Evolutionary conservation across 192 early-diverging fungal genomes (phyloP).

Genomic region (Mortierella hygrophila): DNA sequence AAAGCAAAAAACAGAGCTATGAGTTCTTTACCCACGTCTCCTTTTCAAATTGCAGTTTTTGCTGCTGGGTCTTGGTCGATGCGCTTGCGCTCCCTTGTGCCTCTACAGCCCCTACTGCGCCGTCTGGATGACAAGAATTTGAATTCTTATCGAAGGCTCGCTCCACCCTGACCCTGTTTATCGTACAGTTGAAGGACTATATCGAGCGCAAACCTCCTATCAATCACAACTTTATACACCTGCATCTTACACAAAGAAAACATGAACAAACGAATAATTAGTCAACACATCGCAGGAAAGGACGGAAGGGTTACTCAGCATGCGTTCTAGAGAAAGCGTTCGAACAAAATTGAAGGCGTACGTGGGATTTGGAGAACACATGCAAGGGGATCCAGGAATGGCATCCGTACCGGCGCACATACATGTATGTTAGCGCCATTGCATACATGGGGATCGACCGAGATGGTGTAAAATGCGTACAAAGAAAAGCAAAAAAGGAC

Average conservation of each 20-base stretch:
- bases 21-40: constrained; percentile 33
- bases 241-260: background rate
- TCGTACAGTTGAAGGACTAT: constrained; percentile 43
- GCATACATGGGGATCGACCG: background rate
- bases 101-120: constrained; percentile 37
- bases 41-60: constrained; percentile 56
- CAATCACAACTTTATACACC: background rate
- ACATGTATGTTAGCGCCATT: background rate
- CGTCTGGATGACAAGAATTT: constrained; percentile 53
- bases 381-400: no score
- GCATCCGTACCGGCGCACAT: background rate
- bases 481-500: background rate
- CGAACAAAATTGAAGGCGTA: no score
- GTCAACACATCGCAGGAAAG: no score
- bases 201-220: constrained; percentile 23
- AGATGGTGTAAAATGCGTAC: background rate
- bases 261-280: no score
- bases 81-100: constrained; percentile 52
- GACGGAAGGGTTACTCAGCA: background rate
- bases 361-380: no score
- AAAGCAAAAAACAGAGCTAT: constrained; percentile 1
- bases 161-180: constrained; percentile 47
- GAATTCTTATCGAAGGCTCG: constrained; percentile 20
- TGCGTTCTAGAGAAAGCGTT: background rate
- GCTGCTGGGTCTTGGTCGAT: constrained; percentile 46